Evolutionary conservation across 495 filamentous ascomycete species (phyloP), one percentile per base, ranked within the genome.

Genomic region (Aspergillus panamensis): DNA sequence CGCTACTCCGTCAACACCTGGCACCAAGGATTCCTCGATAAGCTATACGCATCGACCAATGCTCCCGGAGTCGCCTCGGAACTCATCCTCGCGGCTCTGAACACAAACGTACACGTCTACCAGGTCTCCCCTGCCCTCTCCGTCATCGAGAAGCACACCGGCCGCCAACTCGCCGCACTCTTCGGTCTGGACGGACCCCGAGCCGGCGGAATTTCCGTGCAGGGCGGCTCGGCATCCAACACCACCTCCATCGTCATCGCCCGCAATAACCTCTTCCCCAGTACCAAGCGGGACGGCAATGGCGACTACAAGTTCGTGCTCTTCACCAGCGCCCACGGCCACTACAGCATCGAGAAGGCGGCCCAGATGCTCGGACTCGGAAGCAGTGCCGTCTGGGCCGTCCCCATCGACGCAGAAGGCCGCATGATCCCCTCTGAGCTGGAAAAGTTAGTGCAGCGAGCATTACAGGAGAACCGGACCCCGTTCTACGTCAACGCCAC

Each of bases 401-500:
- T 97, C 1, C 80, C 87, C 13, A 83, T 95, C 51, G 89, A 96
- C 69, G 66, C 69, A 10, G 59, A 75, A 14, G 93, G 93, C 3
- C 77, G 81, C 6, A 95, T 97, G 87, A 75, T 82, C 33, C 75
- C 86, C 1, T 57, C 74, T 0, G 86, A 83, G 33, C 77, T 97
- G 12, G 81, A 87, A 37, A 73, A 74, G 0, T 71, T 82, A 14
- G 75, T 96, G 21, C 39, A 76, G 13, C 75, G 77, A 56, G 83
- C 87, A 19, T 78, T 82, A 55, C 59, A 62, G 10, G 78, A 85
- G 62, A 87, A 88, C 39, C 80, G 82, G 53, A 92, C 88, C 6
- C 93, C 94, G 0, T 90, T 98, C 63, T 98, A 93, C 73, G 91
- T 97, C 66, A 97, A 96, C 66, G 88, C 93, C 5, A 96, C 93